Base-by-base conservation (phyloP, 2,329 filamentous ascomycete genomes). In the Alternaria triticina region DNA sequence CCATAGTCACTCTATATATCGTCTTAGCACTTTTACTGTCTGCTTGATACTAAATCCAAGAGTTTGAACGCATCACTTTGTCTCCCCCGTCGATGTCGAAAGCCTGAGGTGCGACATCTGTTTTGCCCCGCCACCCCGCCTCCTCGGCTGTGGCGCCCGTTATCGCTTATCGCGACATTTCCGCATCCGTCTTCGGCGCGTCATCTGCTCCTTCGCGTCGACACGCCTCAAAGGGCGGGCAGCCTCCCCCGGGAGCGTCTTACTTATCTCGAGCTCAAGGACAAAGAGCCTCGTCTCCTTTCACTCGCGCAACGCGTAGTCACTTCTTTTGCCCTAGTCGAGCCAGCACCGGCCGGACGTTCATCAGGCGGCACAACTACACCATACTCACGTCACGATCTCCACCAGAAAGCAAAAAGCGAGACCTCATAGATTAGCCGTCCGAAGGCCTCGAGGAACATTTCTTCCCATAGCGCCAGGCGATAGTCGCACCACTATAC, bases 111-210 rank as follows among this genome's bases (percentile, higher is more conserved):
- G 50, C 50, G 54, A 51, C 56, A 25, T 44, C 44, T 45, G 54
- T 57, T 15, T 51, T 63, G 44, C 55, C 54, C 46, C 43, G 55
- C 67, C 22, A 56, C 65, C 63, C 61, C 47, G 54, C 54, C 13
- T 58, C 54, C 40, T 66, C 69, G 68, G 65, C 62, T 74, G 73
- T 70, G 70, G 72, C 72, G 60, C 36, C 45, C 33, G 54, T 66
- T 70, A 72, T 70, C 68, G 68, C 60, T 66, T 72, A 71, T 71
- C 64, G 62, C 68, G 49, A 61, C 58, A 49, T 61, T 28, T 6
- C 36, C 25, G 17, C 56, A 23, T 47, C 58, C 33, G 51, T 50
- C 59, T 59, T 45, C 62, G 66, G 61, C 66, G 68, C 71, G 72
- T 74, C 73, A 75, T 69, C 62, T 57, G 57, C 54, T 46, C 59